Base-by-base conservation (phyloP, 441 rosid species). In the Adansonia grandidieri region DNA sequence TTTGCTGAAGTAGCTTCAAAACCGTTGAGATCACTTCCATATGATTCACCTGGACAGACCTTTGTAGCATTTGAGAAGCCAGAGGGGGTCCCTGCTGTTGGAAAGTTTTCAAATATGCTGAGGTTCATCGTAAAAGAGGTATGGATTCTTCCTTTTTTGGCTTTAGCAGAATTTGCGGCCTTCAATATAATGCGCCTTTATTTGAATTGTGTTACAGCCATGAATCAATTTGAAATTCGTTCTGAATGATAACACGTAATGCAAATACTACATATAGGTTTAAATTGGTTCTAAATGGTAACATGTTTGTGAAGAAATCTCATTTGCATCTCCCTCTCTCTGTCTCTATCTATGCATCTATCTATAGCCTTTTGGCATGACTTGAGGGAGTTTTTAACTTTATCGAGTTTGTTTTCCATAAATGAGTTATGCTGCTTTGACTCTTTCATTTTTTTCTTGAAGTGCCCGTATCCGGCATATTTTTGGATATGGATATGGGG, bases 61-160 rank as follows among this genome's bases (percentile, higher is more conserved):
- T 93, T 90, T 80, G 89, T 89, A 81, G 97, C 94, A 48, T 96
- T 93, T 86, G 93, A 89, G 88, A 96, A 91, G 89, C 95, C 92
- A 53, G 91, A 85, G 44, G 96, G 97, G 61, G 85, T 90, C 68
- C 89, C 96, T 61, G 90, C 97, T 22, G 82, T 84, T 37, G 97
- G 98, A 77, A 96, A 96, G 85, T 96, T 96, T 81, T 91, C 97
- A 20, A 96, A 96, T 84, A 84, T 84, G 79, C 79, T 96, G 88
- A 92, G 91, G 80, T 96, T 96, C 73, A 85, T 89, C 77, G 97
- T 96, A 69, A 96, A 87, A 80, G 99, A 96, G 97, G 99, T 95
- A 86, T 4, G 50, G 37, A 50, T 42, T 71, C 22, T 76, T 47
- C 37, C 40, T 7, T 67, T 50, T 37, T 70, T 14, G 68, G 20